Evolutionary conservation across 176 grass and related monocot genomes (phyloP).

Genomic region (Aechmea fasciata): DNA sequence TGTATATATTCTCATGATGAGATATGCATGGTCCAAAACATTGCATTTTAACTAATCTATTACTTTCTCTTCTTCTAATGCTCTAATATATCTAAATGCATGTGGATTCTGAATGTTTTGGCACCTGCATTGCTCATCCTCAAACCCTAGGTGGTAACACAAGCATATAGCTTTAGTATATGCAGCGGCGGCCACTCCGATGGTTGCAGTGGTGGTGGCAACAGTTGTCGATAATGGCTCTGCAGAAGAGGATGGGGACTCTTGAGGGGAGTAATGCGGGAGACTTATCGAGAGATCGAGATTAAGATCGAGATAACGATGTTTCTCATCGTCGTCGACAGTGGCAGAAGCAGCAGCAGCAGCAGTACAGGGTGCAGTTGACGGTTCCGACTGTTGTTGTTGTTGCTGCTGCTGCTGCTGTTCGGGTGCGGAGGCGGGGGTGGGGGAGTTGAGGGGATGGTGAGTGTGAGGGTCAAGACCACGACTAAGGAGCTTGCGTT

Average conservation of each 20-base stretch:
- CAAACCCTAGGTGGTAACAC: slow-evolving; percentile 42
- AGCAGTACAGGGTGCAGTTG: neutral
- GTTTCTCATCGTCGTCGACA: neutral
- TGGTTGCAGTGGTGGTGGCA: slow-evolving; percentile 1
- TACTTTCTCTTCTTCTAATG: no score
- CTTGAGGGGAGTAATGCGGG: slow-evolving; percentile 33
- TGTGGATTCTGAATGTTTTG: slow-evolving; percentile 1
- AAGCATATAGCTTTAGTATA: slow-evolving; percentile 37
- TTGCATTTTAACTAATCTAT: no score
- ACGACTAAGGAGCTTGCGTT: slow-evolving; percentile 54
- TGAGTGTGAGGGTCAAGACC: slow-evolving; percentile 67
- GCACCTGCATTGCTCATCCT: slow-evolving; percentile 34
- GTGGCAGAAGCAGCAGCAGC: neutral
- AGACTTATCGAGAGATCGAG: slow-evolving; percentile 62
- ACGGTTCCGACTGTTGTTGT: neutral
- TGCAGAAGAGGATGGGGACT: slow-evolving; percentile 16
- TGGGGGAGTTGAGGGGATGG: slow-evolving; percentile 24
- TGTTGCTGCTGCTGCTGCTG: neutral
- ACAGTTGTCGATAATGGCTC: slow-evolving; percentile 1
- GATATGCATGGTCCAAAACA: no score
- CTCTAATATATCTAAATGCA: no score
- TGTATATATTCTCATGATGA: no score
- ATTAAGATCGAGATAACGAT: slow-evolving; percentile 35
- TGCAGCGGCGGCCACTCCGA: neutral
- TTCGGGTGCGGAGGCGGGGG: neutral